Conservation (phyloP, 192 early-diverging fungal species). For the Rhizoclosmatium globosum region DNA sequence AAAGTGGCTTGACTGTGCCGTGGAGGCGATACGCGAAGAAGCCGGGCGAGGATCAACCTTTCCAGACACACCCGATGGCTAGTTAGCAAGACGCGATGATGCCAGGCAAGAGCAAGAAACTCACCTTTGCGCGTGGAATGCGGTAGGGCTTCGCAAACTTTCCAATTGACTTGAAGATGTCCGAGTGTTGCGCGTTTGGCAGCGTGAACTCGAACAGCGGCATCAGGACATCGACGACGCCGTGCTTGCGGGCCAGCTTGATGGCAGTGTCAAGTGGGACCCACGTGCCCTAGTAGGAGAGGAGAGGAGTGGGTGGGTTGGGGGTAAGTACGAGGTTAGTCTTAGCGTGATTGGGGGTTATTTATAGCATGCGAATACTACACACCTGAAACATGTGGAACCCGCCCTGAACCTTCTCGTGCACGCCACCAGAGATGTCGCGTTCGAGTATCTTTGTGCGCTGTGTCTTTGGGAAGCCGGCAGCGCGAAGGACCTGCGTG, state of each 20-base stretch:
- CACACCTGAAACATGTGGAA: constrained; percentile 45
- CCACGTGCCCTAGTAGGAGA: constrained; percentile 35
- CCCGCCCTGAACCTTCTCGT: constrained; percentile 77
- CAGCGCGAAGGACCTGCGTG: constrained; percentile 96
- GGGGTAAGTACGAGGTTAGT: background rate
- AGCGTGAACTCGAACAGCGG: constrained; percentile 29
- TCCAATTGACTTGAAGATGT: constrained; percentile 33
- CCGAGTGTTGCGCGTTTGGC: background rate
- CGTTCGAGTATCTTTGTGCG: constrained; percentile 93
- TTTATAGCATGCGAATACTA: background rate
- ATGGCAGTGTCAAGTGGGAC: constrained; percentile 40
- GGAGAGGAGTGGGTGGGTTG: background rate
- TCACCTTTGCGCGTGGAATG: constrained; percentile 1
- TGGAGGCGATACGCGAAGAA: background rate
- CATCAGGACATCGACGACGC: constrained; percentile 27
- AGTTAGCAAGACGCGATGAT: too few species aligned
- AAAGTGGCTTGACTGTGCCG: background rate
- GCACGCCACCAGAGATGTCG: constrained; percentile 87
- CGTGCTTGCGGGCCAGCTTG: constrained; percentile 31
- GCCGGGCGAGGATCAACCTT: constrained; percentile 12
- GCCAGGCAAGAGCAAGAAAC: too few species aligned
- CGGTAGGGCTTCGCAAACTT: constrained; percentile 32
- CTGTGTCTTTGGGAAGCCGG: constrained; percentile 92
- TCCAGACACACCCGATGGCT: too few species aligned
- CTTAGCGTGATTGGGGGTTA: background rate